phyloP scores from a whole-genome alignment of 2,329 filamentous ascomycete species.

The Fusarium sp. region DNA sequence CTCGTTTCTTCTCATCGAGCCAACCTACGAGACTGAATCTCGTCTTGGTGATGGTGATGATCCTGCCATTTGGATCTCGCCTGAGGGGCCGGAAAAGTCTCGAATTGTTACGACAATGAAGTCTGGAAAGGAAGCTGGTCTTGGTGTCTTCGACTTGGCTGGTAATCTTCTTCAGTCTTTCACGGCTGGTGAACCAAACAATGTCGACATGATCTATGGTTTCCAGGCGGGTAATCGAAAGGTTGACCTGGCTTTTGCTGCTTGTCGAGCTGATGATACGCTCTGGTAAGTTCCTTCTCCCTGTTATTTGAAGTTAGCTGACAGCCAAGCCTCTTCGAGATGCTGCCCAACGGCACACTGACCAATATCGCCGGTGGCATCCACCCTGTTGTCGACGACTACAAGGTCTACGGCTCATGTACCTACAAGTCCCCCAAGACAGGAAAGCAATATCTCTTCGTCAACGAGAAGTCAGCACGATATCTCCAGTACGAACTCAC shows the following conservation, averaged over 20 bases:
- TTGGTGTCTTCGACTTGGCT: slow-evolving; percentile 58
- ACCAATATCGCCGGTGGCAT: slow-evolving; percentile 53
- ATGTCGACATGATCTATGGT: slow-evolving; percentile 62
- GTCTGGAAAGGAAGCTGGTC: slow-evolving; percentile 56
- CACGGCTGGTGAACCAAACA: slow-evolving; percentile 58
- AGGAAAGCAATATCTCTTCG: slow-evolving; percentile 61
- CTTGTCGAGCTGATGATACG: slow-evolving; percentile 60
- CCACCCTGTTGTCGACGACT: slow-evolving; percentile 56
- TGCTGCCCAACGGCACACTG: slow-evolving; percentile 55
- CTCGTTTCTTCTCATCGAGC: slow-evolving; percentile 53
- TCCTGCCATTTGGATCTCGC: slow-evolving; percentile 58
- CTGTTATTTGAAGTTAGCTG: neutral
- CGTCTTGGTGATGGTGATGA: slow-evolving; percentile 57
- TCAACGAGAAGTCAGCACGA: slow-evolving; percentile 61
- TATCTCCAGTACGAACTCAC: slow-evolving; percentile 63
- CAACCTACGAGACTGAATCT: slow-evolving; percentile 53
- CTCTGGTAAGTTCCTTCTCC: slow-evolving; percentile 52
- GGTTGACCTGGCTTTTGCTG: slow-evolving; percentile 59
- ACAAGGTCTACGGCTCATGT: slow-evolving; percentile 61
- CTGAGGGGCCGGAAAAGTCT: slow-evolving; percentile 50
- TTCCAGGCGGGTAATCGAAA: slow-evolving; percentile 54
- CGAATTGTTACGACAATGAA: slow-evolving; percentile 62
- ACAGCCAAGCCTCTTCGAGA: slow-evolving; percentile 55
- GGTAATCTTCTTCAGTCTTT: slow-evolving; percentile 58
- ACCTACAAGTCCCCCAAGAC: slow-evolving; percentile 57